A percentile compares a stretch with the other conserved stretches of the same genome.
Evolutionary conservation across 805 yeast species (phyloP).

Genomic region (Candida odintsovae): DNA sequence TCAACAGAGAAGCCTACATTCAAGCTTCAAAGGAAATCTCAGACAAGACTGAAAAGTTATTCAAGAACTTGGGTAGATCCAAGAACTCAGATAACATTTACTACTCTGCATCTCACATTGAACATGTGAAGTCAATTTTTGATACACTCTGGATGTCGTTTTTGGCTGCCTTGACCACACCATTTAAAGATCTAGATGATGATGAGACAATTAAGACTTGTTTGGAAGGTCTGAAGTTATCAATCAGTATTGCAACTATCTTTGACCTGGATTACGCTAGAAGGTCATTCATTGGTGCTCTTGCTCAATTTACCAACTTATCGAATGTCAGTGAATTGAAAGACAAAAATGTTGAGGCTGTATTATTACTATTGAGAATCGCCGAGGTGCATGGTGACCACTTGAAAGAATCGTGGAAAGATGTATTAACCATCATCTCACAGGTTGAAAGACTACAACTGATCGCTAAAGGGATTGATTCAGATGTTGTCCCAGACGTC

Average conservation of each 20-base stretch:
- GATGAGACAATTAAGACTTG: constrained; percentile 61
- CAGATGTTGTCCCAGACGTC: constrained; percentile 81
- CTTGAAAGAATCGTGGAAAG: constrained; percentile 77
- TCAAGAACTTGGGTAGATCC: constrained; percentile 55
- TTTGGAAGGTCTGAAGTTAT: constrained; percentile 78
- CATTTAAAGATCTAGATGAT: constrained; percentile 84
- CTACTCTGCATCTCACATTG: constrained; percentile 80
- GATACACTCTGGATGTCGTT: constrained; percentile 97
- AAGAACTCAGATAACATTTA: constrained; percentile 45
- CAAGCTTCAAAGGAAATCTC: constrained; percentile 93
- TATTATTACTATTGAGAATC: constrained; percentile 64
- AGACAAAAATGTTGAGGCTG: constrained; percentile 75
- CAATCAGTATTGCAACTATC: constrained; percentile 77
- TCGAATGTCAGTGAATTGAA: constrained; percentile 74
- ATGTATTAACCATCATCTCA: constrained; percentile 73
- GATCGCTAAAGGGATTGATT: constrained; percentile 81
- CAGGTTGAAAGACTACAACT: constrained; percentile 89
- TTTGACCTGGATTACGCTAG: constrained; percentile 82
- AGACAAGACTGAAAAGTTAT: constrained; percentile 78
- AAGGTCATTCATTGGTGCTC: constrained; percentile 82
- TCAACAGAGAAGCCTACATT: constrained; percentile 76
- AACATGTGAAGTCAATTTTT: constrained; percentile 89
- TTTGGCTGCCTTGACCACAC: constrained; percentile 89
- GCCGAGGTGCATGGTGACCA: constrained; percentile 77
- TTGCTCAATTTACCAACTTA: constrained; percentile 80